These are phyloP conservation scores for Acanthamoeba comandoni DNA, from an alignment of 208 protist genomes.

Conservation along the genomic window DNA sequence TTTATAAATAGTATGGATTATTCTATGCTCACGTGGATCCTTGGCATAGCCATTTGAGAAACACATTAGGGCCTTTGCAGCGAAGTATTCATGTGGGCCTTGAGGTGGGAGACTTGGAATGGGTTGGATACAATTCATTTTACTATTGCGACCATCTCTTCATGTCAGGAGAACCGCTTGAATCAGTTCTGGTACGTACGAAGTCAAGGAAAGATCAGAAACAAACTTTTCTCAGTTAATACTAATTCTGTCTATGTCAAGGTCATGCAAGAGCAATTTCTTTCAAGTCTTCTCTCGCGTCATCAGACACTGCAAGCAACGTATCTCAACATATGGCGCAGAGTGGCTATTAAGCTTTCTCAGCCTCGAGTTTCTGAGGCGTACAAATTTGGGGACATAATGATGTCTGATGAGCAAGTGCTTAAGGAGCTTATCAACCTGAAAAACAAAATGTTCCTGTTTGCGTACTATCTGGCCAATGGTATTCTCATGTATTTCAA, in stretches of 20 bases:
- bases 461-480: constrained; percentile 43
- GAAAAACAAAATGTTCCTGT: constrained; percentile 64
- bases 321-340: constrained; percentile 47
- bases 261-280: neutral
- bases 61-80: neutral
- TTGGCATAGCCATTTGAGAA: neutral
- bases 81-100: constrained; percentile 7
- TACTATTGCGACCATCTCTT: constrained; percentile 18
- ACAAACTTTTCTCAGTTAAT: too few relatives aligned
- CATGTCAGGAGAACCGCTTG: constrained; percentile 13
- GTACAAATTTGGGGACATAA: neutral
- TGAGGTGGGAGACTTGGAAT: constrained; percentile 18
- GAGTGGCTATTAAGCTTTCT: neutral
- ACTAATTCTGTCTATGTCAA: neutral
- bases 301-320: constrained; percentile 30
- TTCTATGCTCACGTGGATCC: constrained; percentile 21
- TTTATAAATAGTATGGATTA: neutral
- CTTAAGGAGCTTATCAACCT: neutral
- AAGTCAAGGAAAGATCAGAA: too few relatives aligned
- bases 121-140: constrained; percentile 29
- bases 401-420: neutral
- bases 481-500: constrained; percentile 23
- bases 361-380: neutral
- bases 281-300: neutral
- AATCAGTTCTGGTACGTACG: neutral